Base-by-base conservation (phyloP, 1,284 basidiomycete species). In the Termitomyces sp. region DNA sequence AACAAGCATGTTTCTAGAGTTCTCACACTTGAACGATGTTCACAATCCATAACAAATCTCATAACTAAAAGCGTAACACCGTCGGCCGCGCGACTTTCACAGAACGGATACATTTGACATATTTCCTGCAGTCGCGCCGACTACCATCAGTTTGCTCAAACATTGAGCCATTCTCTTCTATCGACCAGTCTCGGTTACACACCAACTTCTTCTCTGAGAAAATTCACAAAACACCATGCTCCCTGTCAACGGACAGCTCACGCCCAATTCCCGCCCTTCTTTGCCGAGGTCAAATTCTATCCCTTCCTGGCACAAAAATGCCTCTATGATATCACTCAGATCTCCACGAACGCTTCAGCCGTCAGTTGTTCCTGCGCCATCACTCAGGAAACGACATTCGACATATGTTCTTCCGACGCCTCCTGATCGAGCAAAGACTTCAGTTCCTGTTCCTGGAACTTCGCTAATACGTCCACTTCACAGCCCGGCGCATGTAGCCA, bases 371-470 rank as follows among this genome's bases (percentile, higher is more conserved):
- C 30, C 46, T 30, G 24, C 43, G 10, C 57, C 58, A 43, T 28
- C 54, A 10, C 59, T 70, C 44, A 67, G 61, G 57, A 72, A 70
- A 58, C 64, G 67, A 43, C 67, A 68, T 50, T 71, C 70, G 24
- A 55, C 66, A 26, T 62, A 67, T 54, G 50, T 59, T 28, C 62
- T 68, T 12, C 60, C 65, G 43, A 49, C 59, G 53, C 54, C 58
- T 51, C 48, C 46, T 55, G 59, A 60, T 57, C 50, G 33, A 50
- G 48, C 59, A 41, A 54, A 39, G 15, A 45, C 58, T 49, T 54
- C 56, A 53, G 54, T 57, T 52, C 61, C 65, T 45, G 50, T 57
- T 43, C 61, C 64, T 44, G 60, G 55, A 43, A 40, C 56, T 7
- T 62, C 61, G 52, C 64, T 57, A 50, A 59, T 56, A 40, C 62